A percentile compares a stretch with the other conserved stretches of the same genome.
phyloP scores from a whole-genome alignment of 2,329 filamentous ascomycete genomes.

The Alternaria burnsii region DNA sequence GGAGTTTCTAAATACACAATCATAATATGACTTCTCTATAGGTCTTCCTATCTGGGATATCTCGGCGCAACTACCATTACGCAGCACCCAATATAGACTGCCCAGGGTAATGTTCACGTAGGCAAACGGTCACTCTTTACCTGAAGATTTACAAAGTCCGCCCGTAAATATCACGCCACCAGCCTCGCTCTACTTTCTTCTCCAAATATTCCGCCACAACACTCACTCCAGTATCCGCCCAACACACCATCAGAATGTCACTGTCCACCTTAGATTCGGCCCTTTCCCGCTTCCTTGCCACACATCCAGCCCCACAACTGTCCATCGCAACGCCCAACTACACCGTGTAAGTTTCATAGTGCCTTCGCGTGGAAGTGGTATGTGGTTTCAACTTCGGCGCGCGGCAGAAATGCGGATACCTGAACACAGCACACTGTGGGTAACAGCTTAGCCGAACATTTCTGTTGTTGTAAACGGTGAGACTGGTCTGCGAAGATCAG shows the following conservation, averaged over 20 bases:
- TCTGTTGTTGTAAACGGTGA: neutral
- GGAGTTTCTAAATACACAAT: neutral
- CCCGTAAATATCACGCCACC: neutral
- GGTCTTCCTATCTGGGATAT: neutral
- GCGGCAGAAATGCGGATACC: slow-evolving; percentile 6
- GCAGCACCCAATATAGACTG: neutral
- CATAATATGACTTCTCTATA: neutral
- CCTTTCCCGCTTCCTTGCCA: neutral
- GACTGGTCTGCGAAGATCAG: slow-evolving; percentile 4
- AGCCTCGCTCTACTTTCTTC: slow-evolving; percentile 5
- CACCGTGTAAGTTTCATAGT: neutral
- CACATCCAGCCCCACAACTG: neutral
- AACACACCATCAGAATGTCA: neutral
- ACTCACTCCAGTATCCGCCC: neutral
- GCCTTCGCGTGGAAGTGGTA: slow-evolving; percentile 5
- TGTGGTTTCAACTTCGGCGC: slow-evolving; percentile 4
- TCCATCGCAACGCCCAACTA: neutral
- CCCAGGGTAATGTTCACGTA: neutral
- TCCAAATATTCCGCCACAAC: neutral
- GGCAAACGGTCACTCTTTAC: neutral
- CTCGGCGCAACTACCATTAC: neutral
- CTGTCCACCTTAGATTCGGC: neutral
- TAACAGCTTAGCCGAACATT: slow-evolving; percentile 2
- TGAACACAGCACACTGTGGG: neutral
- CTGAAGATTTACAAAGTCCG: neutral